These are phyloP conservation scores for Botryotinia globosa DNA, from an alignment of 2,329 filamentous ascomycete species.

Conservation along the genomic window DNA sequence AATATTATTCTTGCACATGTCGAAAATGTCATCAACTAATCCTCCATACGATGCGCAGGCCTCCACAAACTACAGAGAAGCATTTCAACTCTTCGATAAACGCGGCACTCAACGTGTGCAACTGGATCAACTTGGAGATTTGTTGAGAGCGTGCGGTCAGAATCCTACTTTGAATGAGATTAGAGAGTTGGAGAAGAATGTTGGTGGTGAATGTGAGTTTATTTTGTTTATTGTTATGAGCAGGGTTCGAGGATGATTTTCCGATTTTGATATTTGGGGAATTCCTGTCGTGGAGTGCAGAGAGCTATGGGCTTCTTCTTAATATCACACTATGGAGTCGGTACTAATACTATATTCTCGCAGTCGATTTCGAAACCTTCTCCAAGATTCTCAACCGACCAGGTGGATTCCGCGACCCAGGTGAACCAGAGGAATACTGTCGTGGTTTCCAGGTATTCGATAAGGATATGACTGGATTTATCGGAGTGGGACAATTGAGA, in stretches of 20 bases:
- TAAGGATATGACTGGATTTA: constrained; percentile 97
- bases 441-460: constrained; percentile 99
- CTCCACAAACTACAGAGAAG: constrained; percentile 99
- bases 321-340: neutral
- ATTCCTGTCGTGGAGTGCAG: neutral
- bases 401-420: constrained; percentile 95
- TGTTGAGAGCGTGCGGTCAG: constrained; percentile 94
- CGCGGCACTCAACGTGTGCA: constrained; percentile 91
- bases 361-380: constrained; percentile 98
- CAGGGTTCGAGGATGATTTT: neutral
- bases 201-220: constrained; percentile 85
- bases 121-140: constrained; percentile 82
- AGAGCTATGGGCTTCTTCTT: neutral
- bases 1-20: neutral
- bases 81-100: constrained; percentile 99
- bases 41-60: constrained; percentile 50
- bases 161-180: constrained; percentile 96
- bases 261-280: neutral
- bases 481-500: constrained; percentile 94
- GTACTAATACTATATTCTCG: constrained; percentile 4
- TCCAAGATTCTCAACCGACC: constrained; percentile 95
- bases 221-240: neutral
- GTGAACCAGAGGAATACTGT: constrained; percentile 97
- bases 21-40: constrained; percentile 31
- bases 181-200: constrained; percentile 81